A percentile compares a stretch with the other conserved stretches of the same genome.
Evolutionary conservation across 2,329 filamentous ascomycete species (phyloP).

Genomic region (Aureobasidium sp.): DNA sequence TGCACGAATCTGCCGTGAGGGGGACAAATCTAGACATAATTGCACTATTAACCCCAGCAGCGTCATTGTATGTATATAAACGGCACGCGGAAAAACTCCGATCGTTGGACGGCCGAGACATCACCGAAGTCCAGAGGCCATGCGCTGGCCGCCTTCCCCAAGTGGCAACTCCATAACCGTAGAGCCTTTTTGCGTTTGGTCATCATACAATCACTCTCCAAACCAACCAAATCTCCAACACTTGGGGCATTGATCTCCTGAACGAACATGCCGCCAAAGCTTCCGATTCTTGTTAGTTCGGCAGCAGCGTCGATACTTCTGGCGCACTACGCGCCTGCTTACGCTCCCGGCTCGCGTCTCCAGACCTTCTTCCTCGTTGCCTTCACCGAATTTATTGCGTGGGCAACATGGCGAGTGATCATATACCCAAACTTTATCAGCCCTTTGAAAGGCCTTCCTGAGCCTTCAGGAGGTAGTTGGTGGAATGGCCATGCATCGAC

Average conservation of each 20-base stretch:
- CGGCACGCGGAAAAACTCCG: neutral
- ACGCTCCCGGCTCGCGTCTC: conserved; percentile 27
- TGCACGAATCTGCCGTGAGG: too few species aligned
- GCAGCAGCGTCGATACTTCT: conserved; percentile 21
- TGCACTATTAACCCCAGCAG: neutral
- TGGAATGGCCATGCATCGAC: conserved; percentile 35
- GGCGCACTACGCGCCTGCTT: conserved; percentile 26
- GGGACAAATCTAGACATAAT: neutral
- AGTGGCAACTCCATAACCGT: conserved; percentile 1
- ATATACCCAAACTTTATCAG: conserved; percentile 52
- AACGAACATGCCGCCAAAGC: conserved; percentile 8
- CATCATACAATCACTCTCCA: neutral
- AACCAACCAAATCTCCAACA: neutral
- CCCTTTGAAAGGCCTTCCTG: conserved; percentile 49
- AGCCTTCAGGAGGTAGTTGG: conserved; percentile 34
- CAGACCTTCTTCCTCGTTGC: conserved; percentile 36
- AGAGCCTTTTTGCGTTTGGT: neutral
- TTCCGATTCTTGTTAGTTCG: conserved; percentile 11
- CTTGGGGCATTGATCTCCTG: neutral
- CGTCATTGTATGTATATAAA: neutral
- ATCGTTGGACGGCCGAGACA: neutral
- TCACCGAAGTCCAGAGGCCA: neutral
- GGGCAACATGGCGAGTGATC: conserved; percentile 35
- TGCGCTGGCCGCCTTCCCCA: neutral
- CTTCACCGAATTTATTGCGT: conserved; percentile 27